Percentiles rank a stretch among this genome's conserved stretches.
These are phyloP conservation scores for Neospora caninum DNA, from an alignment of 169 alveolate species.

Conservation along the genomic window DNA sequence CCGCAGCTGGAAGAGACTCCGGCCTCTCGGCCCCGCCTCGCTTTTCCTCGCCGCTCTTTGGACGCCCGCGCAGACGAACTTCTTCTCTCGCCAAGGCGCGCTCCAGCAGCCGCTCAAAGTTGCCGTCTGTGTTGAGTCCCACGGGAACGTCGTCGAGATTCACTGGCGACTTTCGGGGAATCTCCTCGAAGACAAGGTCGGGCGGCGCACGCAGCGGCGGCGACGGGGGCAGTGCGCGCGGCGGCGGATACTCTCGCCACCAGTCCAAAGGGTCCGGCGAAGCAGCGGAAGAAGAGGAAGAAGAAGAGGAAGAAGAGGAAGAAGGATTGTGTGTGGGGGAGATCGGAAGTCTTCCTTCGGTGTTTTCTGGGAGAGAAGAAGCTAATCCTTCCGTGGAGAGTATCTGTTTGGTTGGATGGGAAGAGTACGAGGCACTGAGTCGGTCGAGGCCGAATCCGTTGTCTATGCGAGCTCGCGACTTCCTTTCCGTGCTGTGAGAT, in stretches of 20 bases:
- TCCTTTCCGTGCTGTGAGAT: no score
- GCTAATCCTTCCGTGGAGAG: no score
- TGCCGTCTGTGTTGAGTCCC: not conserved
- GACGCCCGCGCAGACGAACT: not conserved
- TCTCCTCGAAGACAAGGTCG: not conserved
- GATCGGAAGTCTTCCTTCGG: no score
- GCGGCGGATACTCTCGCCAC: constrained; percentile 32
- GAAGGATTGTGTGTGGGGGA: no score
- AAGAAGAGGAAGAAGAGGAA: not conserved
- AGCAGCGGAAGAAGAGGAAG: not conserved
- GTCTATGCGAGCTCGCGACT: no score
- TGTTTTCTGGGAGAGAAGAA: no score
- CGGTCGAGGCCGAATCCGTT: no score
- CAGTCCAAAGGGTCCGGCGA: not conserved
- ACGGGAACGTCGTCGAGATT: not conserved
- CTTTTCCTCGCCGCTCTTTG: not conserved
- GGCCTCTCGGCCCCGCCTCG: not conserved
- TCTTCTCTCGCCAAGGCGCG: not conserved
- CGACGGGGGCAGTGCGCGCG: constrained; percentile 25
- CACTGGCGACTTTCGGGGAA: not conserved
- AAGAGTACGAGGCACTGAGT: no score
- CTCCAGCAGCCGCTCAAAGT: constrained; percentile 25
- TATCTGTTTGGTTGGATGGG: no score
- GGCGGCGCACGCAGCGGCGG: constrained; percentile 46
- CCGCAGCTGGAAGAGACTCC: not conserved